These are phyloP conservation scores for Pittosporum tobira DNA, from an alignment of 129 eudicot species.

Conservation along the genomic window DNA sequence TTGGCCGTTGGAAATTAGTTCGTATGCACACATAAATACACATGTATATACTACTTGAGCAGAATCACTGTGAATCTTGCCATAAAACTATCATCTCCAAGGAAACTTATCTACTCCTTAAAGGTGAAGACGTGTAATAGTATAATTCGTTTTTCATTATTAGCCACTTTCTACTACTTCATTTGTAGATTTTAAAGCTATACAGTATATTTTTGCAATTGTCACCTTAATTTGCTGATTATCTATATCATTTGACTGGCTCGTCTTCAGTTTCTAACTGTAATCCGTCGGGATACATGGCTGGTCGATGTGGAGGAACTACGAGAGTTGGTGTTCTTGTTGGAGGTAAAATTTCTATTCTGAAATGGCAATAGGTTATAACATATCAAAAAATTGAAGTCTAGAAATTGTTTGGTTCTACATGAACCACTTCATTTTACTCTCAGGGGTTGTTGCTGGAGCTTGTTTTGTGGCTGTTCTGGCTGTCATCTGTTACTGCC, in stretches of 20 bases:
- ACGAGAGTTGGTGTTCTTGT: slow-evolving; percentile 42
- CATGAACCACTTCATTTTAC: background rate
- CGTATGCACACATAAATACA: too few species aligned
- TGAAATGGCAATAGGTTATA: background rate
- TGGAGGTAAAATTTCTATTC: slow-evolving; percentile 38
- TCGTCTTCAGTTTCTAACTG: slow-evolving; percentile 35
- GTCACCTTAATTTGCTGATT: slow-evolving; percentile 20
- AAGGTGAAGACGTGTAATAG: too few species aligned
- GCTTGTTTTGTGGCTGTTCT: slow-evolving; percentile 36
- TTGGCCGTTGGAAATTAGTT: background rate
- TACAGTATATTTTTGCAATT: background rate
- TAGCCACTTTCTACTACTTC: background rate
- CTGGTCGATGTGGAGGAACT: slow-evolving; percentile 50
- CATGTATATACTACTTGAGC: too few species aligned
- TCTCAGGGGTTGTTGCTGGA: slow-evolving; percentile 52
- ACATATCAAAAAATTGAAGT: too few species aligned
- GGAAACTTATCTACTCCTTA: too few species aligned
- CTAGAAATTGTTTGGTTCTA: too few species aligned
- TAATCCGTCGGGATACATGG: slow-evolving; percentile 30
- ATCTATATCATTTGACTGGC: slow-evolving; percentile 11
- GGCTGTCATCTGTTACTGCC: slow-evolving; percentile 45
- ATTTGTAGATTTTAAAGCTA: background rate
- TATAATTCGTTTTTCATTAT: background rate
- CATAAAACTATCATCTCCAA: too few species aligned
- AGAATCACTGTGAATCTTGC: too few species aligned